A percentile compares a stretch with the other conserved stretches of the same genome.
Conservation (phyloP, 495 filamentous ascomycete genomes). For the Penicillium desertorum region DNA sequence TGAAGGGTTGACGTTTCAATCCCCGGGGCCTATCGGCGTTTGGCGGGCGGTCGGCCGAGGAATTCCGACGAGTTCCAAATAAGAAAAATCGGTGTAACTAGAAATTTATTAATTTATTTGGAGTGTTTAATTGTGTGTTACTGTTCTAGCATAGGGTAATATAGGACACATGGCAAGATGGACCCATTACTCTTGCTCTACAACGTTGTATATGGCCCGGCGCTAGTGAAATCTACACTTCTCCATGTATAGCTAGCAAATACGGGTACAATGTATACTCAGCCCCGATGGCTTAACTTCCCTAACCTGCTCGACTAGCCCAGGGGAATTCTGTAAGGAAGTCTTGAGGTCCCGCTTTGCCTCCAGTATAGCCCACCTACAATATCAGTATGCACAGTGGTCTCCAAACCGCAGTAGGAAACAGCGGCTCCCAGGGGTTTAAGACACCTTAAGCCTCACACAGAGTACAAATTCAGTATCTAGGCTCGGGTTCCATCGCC, state of each 20-base stretch:
- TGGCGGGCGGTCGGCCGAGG: background rate
- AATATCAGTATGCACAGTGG: constrained; percentile 1
- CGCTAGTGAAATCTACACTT: too few relatives aligned
- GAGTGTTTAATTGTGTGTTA: background rate
- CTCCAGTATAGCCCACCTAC: background rate
- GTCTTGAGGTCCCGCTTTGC: too few relatives aligned
- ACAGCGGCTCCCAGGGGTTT: constrained; percentile 22
- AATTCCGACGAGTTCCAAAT: background rate
- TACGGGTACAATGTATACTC: too few relatives aligned
- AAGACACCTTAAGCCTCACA: constrained; percentile 12
- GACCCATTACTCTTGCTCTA: background rate
- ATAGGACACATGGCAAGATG: background rate
- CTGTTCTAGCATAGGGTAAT: background rate
- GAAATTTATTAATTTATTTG: background rate
- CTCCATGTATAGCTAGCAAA: too few relatives aligned
- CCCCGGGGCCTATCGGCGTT: constrained; percentile 6
- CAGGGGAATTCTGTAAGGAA: too few relatives aligned
- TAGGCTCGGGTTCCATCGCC: constrained; percentile 16
- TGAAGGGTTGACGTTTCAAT: constrained; percentile 6
- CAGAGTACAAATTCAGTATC: too few relatives aligned
- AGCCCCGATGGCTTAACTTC: too few relatives aligned
- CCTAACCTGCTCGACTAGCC: too few relatives aligned
- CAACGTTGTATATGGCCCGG: too few relatives aligned
- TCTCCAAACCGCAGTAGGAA: too few relatives aligned
- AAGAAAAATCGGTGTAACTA: background rate